Evolutionary conservation across 139 green algal species (phyloP), one percentile per base, ranked within the genome.

Genomic region (Bryopsis sp.): DNA sequence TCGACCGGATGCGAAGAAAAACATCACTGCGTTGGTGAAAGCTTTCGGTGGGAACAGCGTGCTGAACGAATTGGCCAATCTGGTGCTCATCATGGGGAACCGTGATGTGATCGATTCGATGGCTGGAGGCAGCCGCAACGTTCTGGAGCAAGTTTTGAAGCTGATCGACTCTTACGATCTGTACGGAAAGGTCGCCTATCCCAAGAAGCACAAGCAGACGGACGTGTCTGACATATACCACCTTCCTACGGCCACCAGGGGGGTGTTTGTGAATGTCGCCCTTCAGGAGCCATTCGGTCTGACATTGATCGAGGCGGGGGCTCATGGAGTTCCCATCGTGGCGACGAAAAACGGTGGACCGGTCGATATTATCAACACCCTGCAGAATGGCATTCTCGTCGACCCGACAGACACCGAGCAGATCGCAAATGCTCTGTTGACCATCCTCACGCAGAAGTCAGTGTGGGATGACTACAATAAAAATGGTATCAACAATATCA

Each of bases 191-290:
- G 92, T 97, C 46, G 83, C 92, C 33, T 97, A 96, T 79, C 92
- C 92, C 46, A 97, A 97, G 82, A 79, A 83, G n/a, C 89, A 96
- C 78, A 76, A 74, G 4, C 88, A 94, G 68, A 58, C 64, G 11
- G 92, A 97, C 63, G 93, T 97, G 62, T 82, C 73, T 31, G 92
- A 97, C 77, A 97, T 97, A 78, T 97, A 97, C 79, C 78, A 82
- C 31, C 85, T 96, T 47, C 78, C 88, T 19, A 67, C 78, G 4
- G 78, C 80, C 46, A 95, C 88, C 0, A 75, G 81, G 19, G 91
- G 91, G 8, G 85, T 96, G 39, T 97, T 97, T 78, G 86, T 82
- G 33, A 91, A 92, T 74, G 64, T 79, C 1, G 86, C n/a, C 1
- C 76, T 88, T n/a, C 90, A 96, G 85, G 92, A 97, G 85, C 92